A percentile compares a stretch with the other conserved stretches of the same genome.
phyloP scores from a whole-genome alignment of 202 grass and related monocot genomes.

The Carex sylvatica region DNA sequence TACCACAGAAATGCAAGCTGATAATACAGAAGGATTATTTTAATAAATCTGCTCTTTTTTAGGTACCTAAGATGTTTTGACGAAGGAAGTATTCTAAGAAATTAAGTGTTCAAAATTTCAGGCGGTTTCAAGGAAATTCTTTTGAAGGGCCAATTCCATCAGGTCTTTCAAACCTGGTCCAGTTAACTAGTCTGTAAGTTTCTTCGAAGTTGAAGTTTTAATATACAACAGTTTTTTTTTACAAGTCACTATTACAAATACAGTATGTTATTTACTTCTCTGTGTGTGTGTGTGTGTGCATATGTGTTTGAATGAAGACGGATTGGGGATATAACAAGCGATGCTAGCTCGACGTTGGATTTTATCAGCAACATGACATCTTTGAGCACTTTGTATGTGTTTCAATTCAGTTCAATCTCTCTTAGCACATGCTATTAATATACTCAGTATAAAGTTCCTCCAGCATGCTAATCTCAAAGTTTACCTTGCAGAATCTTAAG shows the following conservation, averaged over 20 bases:
- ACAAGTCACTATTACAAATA: not conserved
- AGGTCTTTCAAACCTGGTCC: conserved; percentile 30
- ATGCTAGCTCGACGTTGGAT: conserved; percentile 19
- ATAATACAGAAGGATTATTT: not conserved
- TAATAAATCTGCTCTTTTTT: not conserved
- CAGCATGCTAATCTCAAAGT: not conserved
- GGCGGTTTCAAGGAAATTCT: conserved; percentile 41
- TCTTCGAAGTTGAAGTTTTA: not conserved
- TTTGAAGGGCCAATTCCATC: conserved; percentile 42
- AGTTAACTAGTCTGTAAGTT: conserved; percentile 36
- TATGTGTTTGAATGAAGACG: conserved; percentile 26
- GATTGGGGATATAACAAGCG: conserved; percentile 39
- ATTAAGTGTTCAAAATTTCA: conserved; percentile 14
- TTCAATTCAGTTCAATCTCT: not conserved
- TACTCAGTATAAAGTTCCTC: not conserved
- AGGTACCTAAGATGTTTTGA: not conserved
- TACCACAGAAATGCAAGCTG: not conserved
- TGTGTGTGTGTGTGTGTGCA: not conserved
- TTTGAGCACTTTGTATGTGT: conserved; percentile 36
- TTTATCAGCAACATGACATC: conserved; percentile 41
- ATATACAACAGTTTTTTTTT: not conserved
- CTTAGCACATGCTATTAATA: not conserved
- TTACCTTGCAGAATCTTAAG: conserved; percentile 29
- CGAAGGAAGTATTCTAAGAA: not conserved
- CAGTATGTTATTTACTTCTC: not conserved